phyloP scores from a whole-genome alignment of 2,329 filamentous ascomycete species.

The Neopestalotiopsis sp. region DNA sequence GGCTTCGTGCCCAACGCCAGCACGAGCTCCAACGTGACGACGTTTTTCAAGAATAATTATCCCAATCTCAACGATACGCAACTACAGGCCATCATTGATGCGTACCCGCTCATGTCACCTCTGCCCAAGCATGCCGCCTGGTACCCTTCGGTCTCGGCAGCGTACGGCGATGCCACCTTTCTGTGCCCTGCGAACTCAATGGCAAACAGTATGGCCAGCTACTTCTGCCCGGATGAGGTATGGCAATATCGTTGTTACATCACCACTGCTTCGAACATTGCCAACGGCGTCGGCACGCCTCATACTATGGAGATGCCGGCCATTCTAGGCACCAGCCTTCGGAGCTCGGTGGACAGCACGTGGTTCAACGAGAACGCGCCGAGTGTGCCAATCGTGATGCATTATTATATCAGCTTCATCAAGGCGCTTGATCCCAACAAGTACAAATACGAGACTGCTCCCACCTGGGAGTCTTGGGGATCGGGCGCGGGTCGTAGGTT shows the following conservation, averaged over 20 bases:
- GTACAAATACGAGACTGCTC: slow-evolving; percentile 11
- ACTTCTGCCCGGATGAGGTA: slow-evolving; percentile 42
- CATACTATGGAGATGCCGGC: slow-evolving; percentile 70
- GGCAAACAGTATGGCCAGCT: slow-evolving; percentile 49
- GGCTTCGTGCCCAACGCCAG: slow-evolving; percentile 53
- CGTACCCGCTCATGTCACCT: slow-evolving; percentile 43
- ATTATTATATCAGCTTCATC: slow-evolving; percentile 26
- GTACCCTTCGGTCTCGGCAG: slow-evolving; percentile 38
- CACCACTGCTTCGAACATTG: slow-evolving; percentile 55
- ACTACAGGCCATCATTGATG: slow-evolving; percentile 50
- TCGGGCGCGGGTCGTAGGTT: background rate
- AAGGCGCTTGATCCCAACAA: slow-evolving; percentile 22
- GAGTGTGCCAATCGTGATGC: slow-evolving; percentile 21
- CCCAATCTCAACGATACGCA: slow-evolving; percentile 54
- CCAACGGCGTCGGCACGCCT: slow-evolving; percentile 61
- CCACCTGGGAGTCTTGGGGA: slow-evolving; percentile 25
- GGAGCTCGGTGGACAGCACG: background rate
- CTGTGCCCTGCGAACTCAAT: slow-evolving; percentile 58
- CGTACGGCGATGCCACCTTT: slow-evolving; percentile 56
- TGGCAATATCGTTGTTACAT: slow-evolving; percentile 75
- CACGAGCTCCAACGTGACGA: slow-evolving; percentile 49
- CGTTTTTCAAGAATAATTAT: slow-evolving; percentile 45
- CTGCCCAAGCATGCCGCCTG: slow-evolving; percentile 46
- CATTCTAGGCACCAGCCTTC: slow-evolving; percentile 58
- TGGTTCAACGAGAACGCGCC: slow-evolving; percentile 15